Evolutionary conservation across 2,329 filamentous ascomycete genomes (phyloP).

Genomic region (Cladosporium cucumerinum): DNA sequence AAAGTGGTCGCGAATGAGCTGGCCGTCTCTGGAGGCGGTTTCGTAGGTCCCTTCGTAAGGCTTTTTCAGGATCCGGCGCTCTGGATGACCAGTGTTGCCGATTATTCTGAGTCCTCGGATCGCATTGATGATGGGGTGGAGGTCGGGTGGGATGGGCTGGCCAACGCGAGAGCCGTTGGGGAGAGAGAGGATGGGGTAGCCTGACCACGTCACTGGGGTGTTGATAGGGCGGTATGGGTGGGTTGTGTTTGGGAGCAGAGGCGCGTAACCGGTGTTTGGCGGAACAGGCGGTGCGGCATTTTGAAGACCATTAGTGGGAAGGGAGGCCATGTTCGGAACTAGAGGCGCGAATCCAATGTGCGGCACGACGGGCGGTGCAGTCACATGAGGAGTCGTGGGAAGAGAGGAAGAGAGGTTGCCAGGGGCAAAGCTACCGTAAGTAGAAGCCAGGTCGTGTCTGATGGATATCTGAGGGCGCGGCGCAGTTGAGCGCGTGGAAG

Average conservation of each 20-base stretch:
- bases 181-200: not conserved
- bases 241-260: not conserved
- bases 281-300: not conserved
- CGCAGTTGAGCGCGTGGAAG: not conserved
- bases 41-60: not conserved
- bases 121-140: not conserved
- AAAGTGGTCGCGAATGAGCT: constrained; percentile 3
- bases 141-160: not conserved
- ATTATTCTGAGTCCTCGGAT: not conserved
- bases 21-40: not conserved
- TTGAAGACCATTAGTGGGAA: not conserved
- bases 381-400: not conserved
- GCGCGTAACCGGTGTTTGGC: not conserved
- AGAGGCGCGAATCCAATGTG: not conserved
- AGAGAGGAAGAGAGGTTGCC: not conserved
- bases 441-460: not conserved
- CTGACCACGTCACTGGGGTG: not conserved
- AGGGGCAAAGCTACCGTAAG: not conserved
- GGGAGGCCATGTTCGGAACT: not conserved
- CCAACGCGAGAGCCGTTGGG: not conserved
- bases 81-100: not conserved
- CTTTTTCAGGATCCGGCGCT: not conserved
- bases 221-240: not conserved
- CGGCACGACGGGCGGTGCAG: not conserved
- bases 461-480: not conserved